Percentiles rank a stretch among this genome's conserved stretches.
Conservation (phyloP, 768 basidiomycete genomes). For the Pulveroboletus sp. region DNA sequence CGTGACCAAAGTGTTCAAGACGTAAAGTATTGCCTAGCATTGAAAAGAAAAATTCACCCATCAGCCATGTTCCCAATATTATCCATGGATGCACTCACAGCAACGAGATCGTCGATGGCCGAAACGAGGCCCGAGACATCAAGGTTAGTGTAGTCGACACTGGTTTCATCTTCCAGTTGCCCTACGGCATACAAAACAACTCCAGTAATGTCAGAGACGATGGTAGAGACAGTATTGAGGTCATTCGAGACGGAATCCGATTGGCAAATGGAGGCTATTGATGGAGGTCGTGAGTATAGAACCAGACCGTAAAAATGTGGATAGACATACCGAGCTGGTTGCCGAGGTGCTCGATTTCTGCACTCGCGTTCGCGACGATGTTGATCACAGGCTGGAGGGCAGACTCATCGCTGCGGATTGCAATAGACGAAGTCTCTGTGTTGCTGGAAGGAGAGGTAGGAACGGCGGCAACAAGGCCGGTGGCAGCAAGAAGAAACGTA, state of each 20-base stretch:
- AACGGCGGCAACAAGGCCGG: conserved; percentile 16
- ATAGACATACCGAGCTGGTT: neutral
- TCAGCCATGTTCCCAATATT: no score
- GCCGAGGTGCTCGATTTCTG: neutral
- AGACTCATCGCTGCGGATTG: neutral
- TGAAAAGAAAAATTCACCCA: neutral
- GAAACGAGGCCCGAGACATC: neutral
- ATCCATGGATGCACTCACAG: neutral
- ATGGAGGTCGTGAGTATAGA: neutral
- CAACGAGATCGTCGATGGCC: neutral
- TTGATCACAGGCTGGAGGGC: conserved; percentile 3
- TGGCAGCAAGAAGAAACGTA: conserved; percentile 13
- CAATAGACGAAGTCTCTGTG: neutral
- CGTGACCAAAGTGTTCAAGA: neutral
- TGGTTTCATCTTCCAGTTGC: neutral
- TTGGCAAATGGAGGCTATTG: neutral
- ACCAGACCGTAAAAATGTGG: no score
- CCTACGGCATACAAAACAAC: neutral
- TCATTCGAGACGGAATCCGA: neutral
- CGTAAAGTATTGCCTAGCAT: neutral
- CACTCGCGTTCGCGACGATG: neutral
- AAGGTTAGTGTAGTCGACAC: neutral
- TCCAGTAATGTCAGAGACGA: neutral
- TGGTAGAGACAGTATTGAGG: neutral
- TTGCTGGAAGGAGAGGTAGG: neutral